Percentiles rank a stretch among this genome's conserved stretches.
Evolutionary conservation across 257 asterid species (phyloP).

Genomic region (Plantago ovata): DNA sequence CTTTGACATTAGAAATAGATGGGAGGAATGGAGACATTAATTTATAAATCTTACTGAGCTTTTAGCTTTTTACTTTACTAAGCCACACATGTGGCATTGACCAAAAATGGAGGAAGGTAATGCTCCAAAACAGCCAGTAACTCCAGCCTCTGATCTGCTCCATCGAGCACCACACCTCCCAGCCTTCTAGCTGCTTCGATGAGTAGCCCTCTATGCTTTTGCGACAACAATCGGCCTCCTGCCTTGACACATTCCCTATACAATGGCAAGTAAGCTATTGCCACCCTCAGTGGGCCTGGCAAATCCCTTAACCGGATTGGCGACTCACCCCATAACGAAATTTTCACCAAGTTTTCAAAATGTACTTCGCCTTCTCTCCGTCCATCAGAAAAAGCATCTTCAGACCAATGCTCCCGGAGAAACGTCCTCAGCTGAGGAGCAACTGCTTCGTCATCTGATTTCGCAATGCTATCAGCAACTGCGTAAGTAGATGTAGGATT

Average conservation of each 20-base stretch:
- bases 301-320: constrained; percentile 68
- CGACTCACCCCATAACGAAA: constrained; percentile 66
- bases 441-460: constrained; percentile 66
- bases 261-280: constrained; percentile 84
- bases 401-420: constrained; percentile 81
- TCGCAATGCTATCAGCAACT: constrained; percentile 84
- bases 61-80: constrained; percentile 27
- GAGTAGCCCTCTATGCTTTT: constrained; percentile 76
- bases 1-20: constrained; percentile 20
- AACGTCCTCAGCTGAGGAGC: constrained; percentile 72
- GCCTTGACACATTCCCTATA: constrained; percentile 75
- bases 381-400: constrained; percentile 67
- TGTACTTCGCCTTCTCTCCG: constrained; percentile 55
- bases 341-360: constrained; percentile 50
- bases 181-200: constrained; percentile 74
- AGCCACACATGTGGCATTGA: constrained; percentile 34
- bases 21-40: not conserved
- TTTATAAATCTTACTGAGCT: constrained; percentile 1
- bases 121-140: constrained; percentile 75
- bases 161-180: constrained; percentile 53
- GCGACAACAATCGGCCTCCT: constrained; percentile 74
- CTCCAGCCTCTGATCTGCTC: constrained; percentile 58
- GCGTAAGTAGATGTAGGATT: constrained; percentile 86
- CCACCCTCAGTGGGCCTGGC: constrained; percentile 83
- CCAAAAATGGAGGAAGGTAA: constrained; percentile 78